Base-by-base conservation (phyloP, 352 stramenopile genomes). In the Globisporangium irregulare region DNA sequence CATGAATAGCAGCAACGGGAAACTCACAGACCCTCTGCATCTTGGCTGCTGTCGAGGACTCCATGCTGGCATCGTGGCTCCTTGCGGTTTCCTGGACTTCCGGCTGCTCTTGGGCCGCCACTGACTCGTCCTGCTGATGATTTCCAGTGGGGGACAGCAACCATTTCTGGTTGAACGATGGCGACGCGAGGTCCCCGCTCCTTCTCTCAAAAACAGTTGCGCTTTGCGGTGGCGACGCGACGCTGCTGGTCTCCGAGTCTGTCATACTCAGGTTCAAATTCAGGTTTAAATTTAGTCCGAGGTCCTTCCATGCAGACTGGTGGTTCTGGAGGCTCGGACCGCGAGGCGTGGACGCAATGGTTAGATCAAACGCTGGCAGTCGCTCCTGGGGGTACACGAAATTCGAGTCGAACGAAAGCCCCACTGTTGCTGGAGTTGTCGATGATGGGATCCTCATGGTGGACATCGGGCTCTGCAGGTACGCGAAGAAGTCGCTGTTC, bases 261-360 rank as follows among this genome's bases (percentile, higher is more conserved):
- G 64, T 77, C 6, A 77, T 59, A 14, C 70, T 18, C 72, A 77
- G 62, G 18, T 71, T 18, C 72, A 71, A 50, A 18, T 71, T 50
- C 43, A 77, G 59, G 14, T 70, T 18, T 71, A 71, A 48, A 18
- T 71, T 18, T 71, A 71, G 53, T 73, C 75, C 56, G 25, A 87
- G 66, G 20, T 78, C 77, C 41, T 69, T 72, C 83, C 83, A 90
- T 15, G 81, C 83, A 22, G 83, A 87, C 34, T 79, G 73, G 48
- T 85, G 73, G 64, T 90, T 92, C 64, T 87, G 80, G 24, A 90
- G 68, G 14, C 73, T 75, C 29, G 73, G 76, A 32, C 69, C 62
- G 69, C 56, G 67, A 3, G 27, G 53, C 27, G 15, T 12, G 14
- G 54, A 60, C 15, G 54, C 25, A 15, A 55, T 27, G n/a, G 48